phyloP scores from a whole-genome alignment of 2,329 filamentous ascomycete genomes.

The Aspergillus fischeri region DNA sequence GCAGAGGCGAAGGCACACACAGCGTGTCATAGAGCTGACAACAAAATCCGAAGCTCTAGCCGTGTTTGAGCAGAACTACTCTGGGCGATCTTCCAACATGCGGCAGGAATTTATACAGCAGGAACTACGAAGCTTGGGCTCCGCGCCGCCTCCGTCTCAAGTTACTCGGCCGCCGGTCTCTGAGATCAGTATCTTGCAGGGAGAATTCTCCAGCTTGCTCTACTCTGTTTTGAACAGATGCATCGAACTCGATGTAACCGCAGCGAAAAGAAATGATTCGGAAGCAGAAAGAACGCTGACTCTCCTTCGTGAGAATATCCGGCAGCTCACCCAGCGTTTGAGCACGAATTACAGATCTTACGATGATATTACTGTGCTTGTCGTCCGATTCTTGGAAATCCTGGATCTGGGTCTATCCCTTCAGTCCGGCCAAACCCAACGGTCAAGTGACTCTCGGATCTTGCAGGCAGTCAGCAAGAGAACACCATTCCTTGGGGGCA shows the following conservation, averaged over 20 bases:
- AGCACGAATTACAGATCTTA: slow-evolving; percentile 69
- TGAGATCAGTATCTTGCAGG: slow-evolving; percentile 68
- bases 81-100: slow-evolving; percentile 64
- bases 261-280: slow-evolving; percentile 6
- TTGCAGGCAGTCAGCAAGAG: slow-evolving; percentile 29
- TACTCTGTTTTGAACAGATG: slow-evolving; percentile 54
- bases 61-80: slow-evolving; percentile 63
- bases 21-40: slow-evolving; percentile 54
- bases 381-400: slow-evolving; percentile 74
- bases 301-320: slow-evolving; percentile 54
- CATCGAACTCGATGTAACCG: slow-evolving; percentile 28
- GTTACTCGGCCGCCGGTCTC: slow-evolving; percentile 69
- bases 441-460: slow-evolving; percentile 13
- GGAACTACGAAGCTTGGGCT: slow-evolving; percentile 61
- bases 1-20: slow-evolving; percentile 56
- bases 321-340: slow-evolving; percentile 67
- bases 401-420: slow-evolving; percentile 72
- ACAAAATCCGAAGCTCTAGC: slow-evolving; percentile 58
- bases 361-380: slow-evolving; percentile 75
- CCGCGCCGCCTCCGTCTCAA: slow-evolving; percentile 60
- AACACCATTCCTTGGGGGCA: slow-evolving; percentile 39
- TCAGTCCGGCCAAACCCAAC: slow-evolving; percentile 29
- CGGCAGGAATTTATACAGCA: slow-evolving; percentile 61
- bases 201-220: slow-evolving; percentile 75
- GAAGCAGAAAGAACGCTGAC: slow-evolving; percentile 31